phyloP scores from a whole-genome alignment of 495 filamentous ascomycete genomes.

The Sabuloglossum arenarium region DNA sequence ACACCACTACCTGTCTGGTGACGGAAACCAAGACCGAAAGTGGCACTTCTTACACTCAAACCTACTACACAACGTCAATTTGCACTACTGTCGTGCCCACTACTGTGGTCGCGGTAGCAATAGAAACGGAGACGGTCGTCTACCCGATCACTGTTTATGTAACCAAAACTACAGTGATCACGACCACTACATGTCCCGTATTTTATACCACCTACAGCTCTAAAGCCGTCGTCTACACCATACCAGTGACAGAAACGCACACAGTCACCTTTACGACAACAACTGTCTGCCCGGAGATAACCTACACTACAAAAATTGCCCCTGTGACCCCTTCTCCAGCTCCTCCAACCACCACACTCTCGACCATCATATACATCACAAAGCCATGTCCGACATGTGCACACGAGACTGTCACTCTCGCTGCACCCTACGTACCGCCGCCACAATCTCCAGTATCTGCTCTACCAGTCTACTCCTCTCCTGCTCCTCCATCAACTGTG shows the following conservation, averaged over 20 bases:
- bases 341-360: neutral
- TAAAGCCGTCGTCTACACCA: neutral
- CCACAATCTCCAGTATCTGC: neutral
- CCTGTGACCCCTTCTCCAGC: neutral
- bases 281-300: neutral
- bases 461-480: neutral
- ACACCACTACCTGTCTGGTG: constrained; percentile 8
- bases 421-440: neutral
- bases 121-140: neutral
- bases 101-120: neutral
- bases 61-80: constrained; percentile 9
- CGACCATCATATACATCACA: no score
- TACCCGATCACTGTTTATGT: neutral
- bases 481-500: neutral
- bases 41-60: constrained; percentile 10
- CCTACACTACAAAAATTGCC: neutral
- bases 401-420: no score
- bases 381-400: no score
- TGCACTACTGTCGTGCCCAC: neutral
- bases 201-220: neutral
- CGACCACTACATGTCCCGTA: neutral
- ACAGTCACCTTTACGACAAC: neutral
- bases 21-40: constrained; percentile 5
- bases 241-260: neutral
- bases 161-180: neutral